These are phyloP conservation scores for Dioscorea alata DNA, from an alignment of 106 monocot genomes.

Conservation along the genomic window DNA sequence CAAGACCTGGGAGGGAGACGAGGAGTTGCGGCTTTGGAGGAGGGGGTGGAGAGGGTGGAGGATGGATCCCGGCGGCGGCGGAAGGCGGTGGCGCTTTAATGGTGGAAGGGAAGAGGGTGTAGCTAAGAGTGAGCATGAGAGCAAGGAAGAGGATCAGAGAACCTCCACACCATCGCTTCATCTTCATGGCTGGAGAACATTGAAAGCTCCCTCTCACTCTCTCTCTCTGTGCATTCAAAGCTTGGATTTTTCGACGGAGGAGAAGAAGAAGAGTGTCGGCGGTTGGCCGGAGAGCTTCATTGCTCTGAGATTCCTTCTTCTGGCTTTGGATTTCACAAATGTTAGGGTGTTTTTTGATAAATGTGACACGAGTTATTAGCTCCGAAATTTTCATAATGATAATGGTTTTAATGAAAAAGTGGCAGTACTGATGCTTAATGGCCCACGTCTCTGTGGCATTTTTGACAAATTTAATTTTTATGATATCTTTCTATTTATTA, in stretches of 20 bases:
- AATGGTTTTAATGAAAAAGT: no score
- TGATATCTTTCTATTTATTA: no score
- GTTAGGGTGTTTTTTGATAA: no score
- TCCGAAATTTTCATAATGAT: no score
- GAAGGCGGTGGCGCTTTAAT: conserved; percentile 4
- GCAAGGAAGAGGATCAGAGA: conserved; percentile 34
- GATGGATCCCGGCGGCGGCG: not conserved
- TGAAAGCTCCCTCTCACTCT: not conserved
- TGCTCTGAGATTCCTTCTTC: no score
- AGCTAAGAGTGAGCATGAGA: conserved; percentile 42
- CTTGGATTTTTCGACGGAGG: no score
- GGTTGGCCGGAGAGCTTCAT: no score
- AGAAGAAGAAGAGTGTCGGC: no score
- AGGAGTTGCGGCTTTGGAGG: conserved; percentile 12
- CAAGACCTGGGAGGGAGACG: conserved; percentile 30
- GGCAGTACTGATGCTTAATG: no score
- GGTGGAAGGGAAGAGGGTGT: conserved; percentile 25
- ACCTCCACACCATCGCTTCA: conserved; percentile 59
- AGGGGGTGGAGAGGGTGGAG: not conserved
- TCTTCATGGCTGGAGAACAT: conserved; percentile 1
- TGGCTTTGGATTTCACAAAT: not conserved
- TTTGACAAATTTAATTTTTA: no score
- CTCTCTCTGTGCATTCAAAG: not conserved
- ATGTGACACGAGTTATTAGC: no score
- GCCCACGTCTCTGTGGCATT: no score